Conservation (phyloP, 2,329 filamentous ascomycete genomes). For the Clonostachys solani region DNA sequence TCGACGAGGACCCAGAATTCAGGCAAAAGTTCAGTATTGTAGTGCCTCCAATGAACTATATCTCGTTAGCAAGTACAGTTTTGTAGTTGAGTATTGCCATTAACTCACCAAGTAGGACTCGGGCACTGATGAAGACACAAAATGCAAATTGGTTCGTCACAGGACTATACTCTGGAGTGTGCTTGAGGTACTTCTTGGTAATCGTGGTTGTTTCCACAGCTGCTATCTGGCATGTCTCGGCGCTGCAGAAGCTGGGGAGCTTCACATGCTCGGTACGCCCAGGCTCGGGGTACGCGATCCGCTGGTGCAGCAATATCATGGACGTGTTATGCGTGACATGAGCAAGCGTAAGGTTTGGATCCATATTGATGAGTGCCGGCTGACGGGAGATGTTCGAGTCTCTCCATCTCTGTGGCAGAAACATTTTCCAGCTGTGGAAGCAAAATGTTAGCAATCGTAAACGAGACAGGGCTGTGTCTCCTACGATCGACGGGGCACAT, state of each 20-base stretch:
- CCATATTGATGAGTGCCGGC: conserved; percentile 24
- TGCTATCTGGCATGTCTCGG: conserved; percentile 41
- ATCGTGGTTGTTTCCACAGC: conserved; percentile 41
- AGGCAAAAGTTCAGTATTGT: conserved; percentile 9
- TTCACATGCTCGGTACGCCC: conserved; percentile 17
- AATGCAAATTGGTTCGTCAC: conserved; percentile 35
- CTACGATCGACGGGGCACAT: conserved; percentile 1
- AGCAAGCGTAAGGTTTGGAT: conserved; percentile 43
- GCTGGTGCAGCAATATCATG: conserved; percentile 43
- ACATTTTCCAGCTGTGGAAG: conserved; percentile 31
- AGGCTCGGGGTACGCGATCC: conserved; percentile 35
- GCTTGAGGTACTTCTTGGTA: conserved; percentile 36
- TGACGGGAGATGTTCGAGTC: conserved; percentile 20
- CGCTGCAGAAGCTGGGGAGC: conserved; percentile 37
- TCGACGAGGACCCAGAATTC: conserved; percentile 20
- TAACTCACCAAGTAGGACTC: conserved; percentile 26
- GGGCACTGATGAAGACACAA: conserved; percentile 38
- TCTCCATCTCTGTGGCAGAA: conserved; percentile 35
- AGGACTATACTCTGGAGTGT: conserved; percentile 17
- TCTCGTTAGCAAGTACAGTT: neutral
- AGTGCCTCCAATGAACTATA: conserved; percentile 19
- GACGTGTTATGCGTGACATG: conserved; percentile 45
- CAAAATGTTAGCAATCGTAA: neutral
- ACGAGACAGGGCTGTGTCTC: neutral
- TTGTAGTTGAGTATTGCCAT: neutral